A percentile compares a stretch with the other conserved stretches of the same genome.
Conservation (phyloP, 176 grass and related monocot species). For the Oropetium thomaeum region DNA sequence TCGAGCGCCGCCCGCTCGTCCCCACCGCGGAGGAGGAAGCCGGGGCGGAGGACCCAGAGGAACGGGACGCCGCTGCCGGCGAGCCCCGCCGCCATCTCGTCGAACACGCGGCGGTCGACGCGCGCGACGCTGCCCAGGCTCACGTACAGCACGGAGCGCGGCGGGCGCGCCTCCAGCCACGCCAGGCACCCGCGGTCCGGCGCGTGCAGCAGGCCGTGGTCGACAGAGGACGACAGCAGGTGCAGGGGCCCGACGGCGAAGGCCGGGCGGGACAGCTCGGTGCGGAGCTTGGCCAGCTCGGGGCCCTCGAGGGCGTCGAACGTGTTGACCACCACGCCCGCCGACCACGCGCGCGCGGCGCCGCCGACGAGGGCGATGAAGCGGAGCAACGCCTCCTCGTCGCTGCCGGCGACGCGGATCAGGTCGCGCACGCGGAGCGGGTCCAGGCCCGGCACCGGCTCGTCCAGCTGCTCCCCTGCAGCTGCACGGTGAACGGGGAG, state of each 20-base stretch:
- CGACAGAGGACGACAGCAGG: not conserved
- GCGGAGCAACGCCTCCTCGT: not conserved
- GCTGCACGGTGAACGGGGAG: not conserved
- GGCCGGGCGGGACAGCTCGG: not conserved
- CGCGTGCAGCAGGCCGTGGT: not conserved
- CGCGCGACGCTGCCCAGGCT: slow-evolving; percentile 18
- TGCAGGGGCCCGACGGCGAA: slow-evolving; percentile 35
- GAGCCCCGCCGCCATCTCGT: slow-evolving; percentile 29
- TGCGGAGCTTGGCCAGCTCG: slow-evolving; percentile 10
- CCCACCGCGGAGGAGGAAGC: not conserved
- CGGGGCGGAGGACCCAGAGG: slow-evolving; percentile 37
- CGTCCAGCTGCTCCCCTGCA: not conserved
- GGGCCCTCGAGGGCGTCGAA: slow-evolving; percentile 26
- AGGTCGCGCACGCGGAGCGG: slow-evolving; percentile 12
- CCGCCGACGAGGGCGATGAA: not conserved
- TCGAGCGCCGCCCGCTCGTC: not conserved
- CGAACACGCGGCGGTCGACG: not conserved
- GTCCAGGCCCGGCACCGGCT: not conserved
- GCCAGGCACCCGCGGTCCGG: slow-evolving; percentile 28
- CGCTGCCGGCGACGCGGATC: not conserved
- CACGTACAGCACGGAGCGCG: slow-evolving; percentile 36
- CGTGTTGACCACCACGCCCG: slow-evolving; percentile 24
- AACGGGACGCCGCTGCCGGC: slow-evolving; percentile 24
- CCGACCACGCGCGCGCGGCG: not conserved
- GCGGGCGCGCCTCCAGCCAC: slow-evolving; percentile 31